Conservation (phyloP, 345 rosid species). For the Capsella bursapastoris region DNA sequence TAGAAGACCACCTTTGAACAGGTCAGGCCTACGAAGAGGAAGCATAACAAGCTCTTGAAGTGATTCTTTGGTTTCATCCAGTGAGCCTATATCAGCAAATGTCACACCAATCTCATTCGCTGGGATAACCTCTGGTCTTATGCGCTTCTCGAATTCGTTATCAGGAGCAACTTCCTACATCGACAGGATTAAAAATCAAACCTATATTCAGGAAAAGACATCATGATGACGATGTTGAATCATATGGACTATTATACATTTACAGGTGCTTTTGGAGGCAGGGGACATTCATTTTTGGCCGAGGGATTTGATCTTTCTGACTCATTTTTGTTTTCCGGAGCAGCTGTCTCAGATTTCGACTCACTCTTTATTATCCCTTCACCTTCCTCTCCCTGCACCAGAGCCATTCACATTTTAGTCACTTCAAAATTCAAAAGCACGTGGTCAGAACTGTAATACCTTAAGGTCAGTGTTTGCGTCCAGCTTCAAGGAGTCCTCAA, state of each 20-base stretch:
- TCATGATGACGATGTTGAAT: conserved; percentile 12
- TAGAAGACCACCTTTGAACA: conserved; percentile 95
- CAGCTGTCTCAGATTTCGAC: conserved; percentile 50
- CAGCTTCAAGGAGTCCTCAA: conserved; percentile 68
- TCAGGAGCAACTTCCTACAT: conserved; percentile 81
- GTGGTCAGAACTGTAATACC: conserved; percentile 52
- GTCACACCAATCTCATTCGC: conserved; percentile 97
- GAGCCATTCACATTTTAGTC: conserved; percentile 14
- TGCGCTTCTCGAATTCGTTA: conserved; percentile 95
- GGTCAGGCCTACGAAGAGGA: conserved; percentile 96
- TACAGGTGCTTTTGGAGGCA: conserved; percentile 70
- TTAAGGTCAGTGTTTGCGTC: conserved; percentile 74
- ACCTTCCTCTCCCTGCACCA: conserved; percentile 52
- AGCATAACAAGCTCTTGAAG: conserved; percentile 99
- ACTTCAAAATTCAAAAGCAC: conserved; percentile 9
- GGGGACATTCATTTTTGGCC: conserved; percentile 64
- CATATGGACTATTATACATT: conserved; percentile 34
- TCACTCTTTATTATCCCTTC: conserved; percentile 56
- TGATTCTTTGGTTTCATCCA: conserved; percentile 92
- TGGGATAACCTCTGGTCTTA: conserved; percentile 98
- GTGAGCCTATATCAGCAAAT: conserved; percentile 92
- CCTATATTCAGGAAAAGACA: conserved; percentile 7
- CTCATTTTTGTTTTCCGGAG: conserved; percentile 38
- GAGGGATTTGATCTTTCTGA: conserved; percentile 35
- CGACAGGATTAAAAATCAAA: not conserved